Evolutionary conservation across 2,329 filamentous ascomycete genomes (phyloP).

Genomic region (Zymoseptoria pseudotritici): DNA sequence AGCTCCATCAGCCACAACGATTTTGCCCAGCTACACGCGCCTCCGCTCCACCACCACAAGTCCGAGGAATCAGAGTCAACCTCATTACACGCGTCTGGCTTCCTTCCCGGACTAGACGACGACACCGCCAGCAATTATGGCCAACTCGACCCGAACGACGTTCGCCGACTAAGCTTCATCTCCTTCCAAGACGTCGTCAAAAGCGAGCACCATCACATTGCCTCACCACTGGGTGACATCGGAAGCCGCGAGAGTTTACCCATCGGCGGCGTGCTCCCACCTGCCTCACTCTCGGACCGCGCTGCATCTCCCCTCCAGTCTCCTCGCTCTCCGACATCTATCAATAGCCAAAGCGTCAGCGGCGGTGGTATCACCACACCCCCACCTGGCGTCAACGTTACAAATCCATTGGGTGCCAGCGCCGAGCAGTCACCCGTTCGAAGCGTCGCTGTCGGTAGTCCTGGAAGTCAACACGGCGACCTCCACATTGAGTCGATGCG

Average conservation of each 20-base stretch:
- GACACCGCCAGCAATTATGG: slow-evolving; percentile 70
- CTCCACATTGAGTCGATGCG: slow-evolving; percentile 90
- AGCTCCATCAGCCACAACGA: slow-evolving; percentile 24
- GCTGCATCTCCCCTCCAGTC: slow-evolving; percentile 77
- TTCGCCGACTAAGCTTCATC: slow-evolving; percentile 84
- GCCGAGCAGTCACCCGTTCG: slow-evolving; percentile 15
- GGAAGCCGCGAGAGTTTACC: slow-evolving; percentile 64
- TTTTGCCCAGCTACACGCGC: slow-evolving; percentile 18
- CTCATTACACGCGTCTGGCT: slow-evolving; percentile 77
- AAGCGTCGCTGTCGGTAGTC: slow-evolving; percentile 12
- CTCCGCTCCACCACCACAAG: slow-evolving; percentile 8
- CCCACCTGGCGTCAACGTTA: slow-evolving; percentile 44
- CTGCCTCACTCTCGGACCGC: slow-evolving; percentile 41
- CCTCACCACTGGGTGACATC: slow-evolving; percentile 38
- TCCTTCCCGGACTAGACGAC: slow-evolving; percentile 53
- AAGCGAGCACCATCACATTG: slow-evolving; percentile 53
- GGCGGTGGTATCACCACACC: slow-evolving; percentile 20
- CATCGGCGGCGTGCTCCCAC: slow-evolving; percentile 15
- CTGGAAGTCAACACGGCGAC: slow-evolving; percentile 49
- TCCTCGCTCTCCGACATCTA: slow-evolving; percentile 40
- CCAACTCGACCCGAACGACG: slow-evolving; percentile 66
- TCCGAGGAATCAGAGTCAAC: slow-evolving; percentile 32
- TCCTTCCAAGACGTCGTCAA: slow-evolving; percentile 95
- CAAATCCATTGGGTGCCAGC: slow-evolving; percentile 7
- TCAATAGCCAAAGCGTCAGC: slow-evolving; percentile 11